Evolutionary conservation across 2,329 filamentous ascomycete species (phyloP).

Genomic region (Fusarium mexicanum): DNA sequence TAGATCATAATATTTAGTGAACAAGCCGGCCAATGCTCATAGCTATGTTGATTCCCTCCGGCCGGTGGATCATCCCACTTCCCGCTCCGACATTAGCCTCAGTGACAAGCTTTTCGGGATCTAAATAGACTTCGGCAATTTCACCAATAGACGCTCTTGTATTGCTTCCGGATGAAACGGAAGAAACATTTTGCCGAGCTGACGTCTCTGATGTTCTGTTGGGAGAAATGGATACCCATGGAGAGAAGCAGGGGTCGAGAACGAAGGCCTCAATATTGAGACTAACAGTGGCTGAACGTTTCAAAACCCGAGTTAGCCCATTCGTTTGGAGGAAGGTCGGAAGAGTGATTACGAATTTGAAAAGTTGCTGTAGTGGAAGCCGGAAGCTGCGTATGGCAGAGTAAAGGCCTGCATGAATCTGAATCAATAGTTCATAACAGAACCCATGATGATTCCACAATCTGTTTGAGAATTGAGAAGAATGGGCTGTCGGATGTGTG

Average conservation of each 20-base stretch:
- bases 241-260: neutral
- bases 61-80: neutral
- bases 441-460: neutral
- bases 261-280: neutral
- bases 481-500: fast-evolving
- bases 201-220: too few relatives aligned
- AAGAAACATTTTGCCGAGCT: neutral
- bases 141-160: neutral
- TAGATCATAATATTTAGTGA: fast-evolving
- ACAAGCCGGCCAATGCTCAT: neutral
- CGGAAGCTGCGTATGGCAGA: neutral
- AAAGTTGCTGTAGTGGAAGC: fast-evolving
- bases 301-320: neutral
- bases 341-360: neutral
- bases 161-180: neutral
- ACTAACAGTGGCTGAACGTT: neutral
- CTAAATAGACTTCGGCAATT: neutral
- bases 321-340: fast-evolving
- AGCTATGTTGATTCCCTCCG: too few relatives aligned
- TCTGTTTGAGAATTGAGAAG: fast-evolving
- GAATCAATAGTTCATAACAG: neutral
- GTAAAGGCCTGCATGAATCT: neutral
- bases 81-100: neutral
- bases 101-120: neutral
- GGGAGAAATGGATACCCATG: neutral